These are phyloP conservation scores for Coemansia javaensis DNA, from an alignment of 192 early-diverging fungal genomes.

Conservation along the genomic window DNA sequence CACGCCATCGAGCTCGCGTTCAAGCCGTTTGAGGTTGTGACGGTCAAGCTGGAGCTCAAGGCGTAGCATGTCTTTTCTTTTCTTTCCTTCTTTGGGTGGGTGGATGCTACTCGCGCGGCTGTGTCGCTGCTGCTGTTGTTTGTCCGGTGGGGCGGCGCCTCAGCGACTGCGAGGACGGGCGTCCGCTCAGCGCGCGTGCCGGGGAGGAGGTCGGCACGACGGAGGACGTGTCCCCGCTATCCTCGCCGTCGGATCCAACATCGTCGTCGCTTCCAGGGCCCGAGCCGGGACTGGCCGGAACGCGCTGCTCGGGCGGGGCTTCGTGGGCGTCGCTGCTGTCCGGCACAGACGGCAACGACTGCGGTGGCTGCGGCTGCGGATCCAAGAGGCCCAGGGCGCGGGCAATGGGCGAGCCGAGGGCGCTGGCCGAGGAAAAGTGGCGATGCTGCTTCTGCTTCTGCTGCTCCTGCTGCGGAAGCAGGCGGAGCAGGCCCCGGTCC, in stretches of 20 bases:
- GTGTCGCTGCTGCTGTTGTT: not conserved
- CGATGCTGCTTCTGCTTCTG: not conserved
- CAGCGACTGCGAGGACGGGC: not conserved
- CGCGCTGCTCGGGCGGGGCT: not conserved
- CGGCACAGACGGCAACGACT: too few species aligned
- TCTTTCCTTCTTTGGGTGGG: not conserved
- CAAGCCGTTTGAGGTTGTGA: constrained; percentile 39
- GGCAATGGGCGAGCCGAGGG: not conserved
- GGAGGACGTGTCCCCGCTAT: not conserved
- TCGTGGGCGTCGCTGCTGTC: not conserved
- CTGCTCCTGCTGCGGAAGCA: too few species aligned
- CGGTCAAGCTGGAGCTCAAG: constrained; percentile 7
- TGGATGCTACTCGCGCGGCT: not conserved
- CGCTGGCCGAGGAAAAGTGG: not conserved
- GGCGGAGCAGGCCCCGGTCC: too few species aligned
- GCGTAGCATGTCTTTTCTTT: not conserved
- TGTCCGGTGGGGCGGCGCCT: not conserved
- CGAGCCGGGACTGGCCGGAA: constrained; percentile 2
- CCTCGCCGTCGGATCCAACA: not conserved
- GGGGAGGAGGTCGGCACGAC: too few species aligned
- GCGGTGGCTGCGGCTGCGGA: constrained; percentile 1
- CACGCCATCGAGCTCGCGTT: constrained; percentile 11
- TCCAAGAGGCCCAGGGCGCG: constrained; percentile 1
- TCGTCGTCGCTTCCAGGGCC: too few species aligned
- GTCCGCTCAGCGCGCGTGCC: not conserved